phyloP scores from a whole-genome alignment of 805 yeast species.

The Kodamaea restingae region DNA sequence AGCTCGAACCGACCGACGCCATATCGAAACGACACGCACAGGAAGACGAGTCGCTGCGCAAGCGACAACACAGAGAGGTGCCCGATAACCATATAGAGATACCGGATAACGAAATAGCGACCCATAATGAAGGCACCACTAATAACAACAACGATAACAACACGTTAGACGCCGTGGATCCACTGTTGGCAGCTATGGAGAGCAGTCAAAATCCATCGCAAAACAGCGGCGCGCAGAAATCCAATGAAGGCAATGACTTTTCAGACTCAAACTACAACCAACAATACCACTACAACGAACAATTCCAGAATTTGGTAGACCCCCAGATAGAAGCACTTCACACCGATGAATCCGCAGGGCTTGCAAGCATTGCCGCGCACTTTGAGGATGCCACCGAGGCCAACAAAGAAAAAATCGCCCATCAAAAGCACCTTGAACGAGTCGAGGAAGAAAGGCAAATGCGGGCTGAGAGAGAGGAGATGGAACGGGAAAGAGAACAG shows the following conservation, averaged over 20 bases:
- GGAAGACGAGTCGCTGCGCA: not conserved
- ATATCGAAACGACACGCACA: not conserved
- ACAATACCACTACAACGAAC: not conserved
- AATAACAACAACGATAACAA: not conserved
- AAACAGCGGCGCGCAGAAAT: too few species aligned
- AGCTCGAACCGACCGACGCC: not conserved
- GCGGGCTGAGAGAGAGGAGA: not conserved
- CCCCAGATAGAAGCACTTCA: not conserved
- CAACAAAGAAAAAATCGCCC: conserved; percentile 7
- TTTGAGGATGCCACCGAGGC: conserved; percentile 30
- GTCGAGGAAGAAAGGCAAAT: too few species aligned
- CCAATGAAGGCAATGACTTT: not conserved
- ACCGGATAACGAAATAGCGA: too few species aligned
- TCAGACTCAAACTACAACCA: not conserved
- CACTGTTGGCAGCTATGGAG: too few species aligned
- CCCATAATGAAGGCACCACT: not conserved
- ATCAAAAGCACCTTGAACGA: conserved; percentile 1
- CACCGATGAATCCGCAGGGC: conserved; percentile 21
- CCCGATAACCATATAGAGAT: too few species aligned
- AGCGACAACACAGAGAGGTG: not conserved
- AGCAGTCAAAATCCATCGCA: too few species aligned
- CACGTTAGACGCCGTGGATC: too few species aligned
- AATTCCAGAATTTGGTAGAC: not conserved
- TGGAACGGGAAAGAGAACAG: not conserved
- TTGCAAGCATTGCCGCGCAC: conserved; percentile 31